Conservation (phyloP, 2,329 filamentous ascomycete species). For the Colletotrichum sp. region DNA sequence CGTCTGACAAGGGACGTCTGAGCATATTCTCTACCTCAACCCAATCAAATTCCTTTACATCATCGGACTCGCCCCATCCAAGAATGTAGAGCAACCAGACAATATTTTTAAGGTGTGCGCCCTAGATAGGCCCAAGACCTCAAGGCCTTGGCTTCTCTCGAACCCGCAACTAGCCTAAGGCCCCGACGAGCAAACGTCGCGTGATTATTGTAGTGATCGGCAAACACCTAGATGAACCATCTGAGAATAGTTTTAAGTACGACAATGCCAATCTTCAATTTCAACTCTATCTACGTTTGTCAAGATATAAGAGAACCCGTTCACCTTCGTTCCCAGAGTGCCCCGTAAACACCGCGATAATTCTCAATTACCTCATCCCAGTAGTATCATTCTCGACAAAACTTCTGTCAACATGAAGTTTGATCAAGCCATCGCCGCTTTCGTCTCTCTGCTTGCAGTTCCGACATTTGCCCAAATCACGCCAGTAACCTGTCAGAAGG, state of each 20-base stretch:
- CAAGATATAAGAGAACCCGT: not conserved
- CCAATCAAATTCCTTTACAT: not conserved
- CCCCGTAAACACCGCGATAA: not conserved
- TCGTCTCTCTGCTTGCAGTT: not conserved
- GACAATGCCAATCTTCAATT: not conserved
- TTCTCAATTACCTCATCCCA: too few species aligned
- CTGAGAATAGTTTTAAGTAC: not conserved
- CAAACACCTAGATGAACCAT: not conserved
- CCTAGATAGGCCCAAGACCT: not conserved
- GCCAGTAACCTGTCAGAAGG: not conserved
- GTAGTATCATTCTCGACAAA: not conserved
- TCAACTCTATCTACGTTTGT: not conserved
- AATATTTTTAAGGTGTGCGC: not conserved
- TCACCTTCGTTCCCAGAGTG: not conserved
- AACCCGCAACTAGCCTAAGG: not conserved
- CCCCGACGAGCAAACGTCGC: not conserved
- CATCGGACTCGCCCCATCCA: not conserved
- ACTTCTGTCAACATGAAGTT: not conserved
- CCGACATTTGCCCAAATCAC: not conserved
- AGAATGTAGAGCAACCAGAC: not conserved
- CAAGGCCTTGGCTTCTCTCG: not conserved
- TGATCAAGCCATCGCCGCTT: not conserved
- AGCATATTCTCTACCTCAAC: not conserved
- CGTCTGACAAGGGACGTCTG: not conserved
- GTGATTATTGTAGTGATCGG: not conserved